Percentiles rank a stretch among this genome's conserved stretches.
These are phyloP conservation scores for Clavispora vitiphila DNA, from an alignment of 805 yeast species.

Conservation along the genomic window DNA sequence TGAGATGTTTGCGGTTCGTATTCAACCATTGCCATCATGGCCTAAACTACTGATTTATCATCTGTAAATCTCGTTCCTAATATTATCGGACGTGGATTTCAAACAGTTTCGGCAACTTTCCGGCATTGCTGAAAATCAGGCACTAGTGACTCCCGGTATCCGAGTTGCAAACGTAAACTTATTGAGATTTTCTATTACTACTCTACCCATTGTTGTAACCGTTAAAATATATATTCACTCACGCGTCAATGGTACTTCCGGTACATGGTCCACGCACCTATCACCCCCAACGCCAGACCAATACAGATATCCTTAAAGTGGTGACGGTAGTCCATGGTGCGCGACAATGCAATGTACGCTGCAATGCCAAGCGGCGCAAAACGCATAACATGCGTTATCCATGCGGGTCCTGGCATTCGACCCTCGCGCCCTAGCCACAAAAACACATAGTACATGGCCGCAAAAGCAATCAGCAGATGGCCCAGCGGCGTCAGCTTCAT, in stretches of 20 bases:
- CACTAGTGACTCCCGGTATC: no score
- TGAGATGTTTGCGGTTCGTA: no score
- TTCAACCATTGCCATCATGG: no score
- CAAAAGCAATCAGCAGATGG: conserved; percentile 32
- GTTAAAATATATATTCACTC: no score
- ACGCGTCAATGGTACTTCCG: conserved; percentile 5
- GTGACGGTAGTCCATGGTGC: conserved; percentile 35
- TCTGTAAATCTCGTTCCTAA: no score
- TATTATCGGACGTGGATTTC: no score
- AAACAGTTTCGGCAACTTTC: no score
- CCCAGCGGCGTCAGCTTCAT: conserved; percentile 40
- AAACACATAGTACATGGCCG: conserved; percentile 28
- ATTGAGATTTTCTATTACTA: no score
- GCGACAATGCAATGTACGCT: conserved; percentile 25
- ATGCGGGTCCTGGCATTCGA: background rate
- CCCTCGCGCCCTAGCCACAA: conserved; percentile 24
- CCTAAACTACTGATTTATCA: no score
- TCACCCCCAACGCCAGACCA: conserved; percentile 25
- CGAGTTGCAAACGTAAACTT: no score
- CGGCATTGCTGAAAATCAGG: no score
- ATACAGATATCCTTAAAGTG: conserved; percentile 28
- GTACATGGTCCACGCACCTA: conserved; percentile 10
- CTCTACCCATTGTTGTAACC: no score
- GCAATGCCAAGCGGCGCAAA: conserved; percentile 18
- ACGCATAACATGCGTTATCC: background rate